Percentiles rank a stretch among this genome's conserved stretches.
phyloP scores from a whole-genome alignment of 202 grass and related monocot genomes.

The Zizania palustris region DNA sequence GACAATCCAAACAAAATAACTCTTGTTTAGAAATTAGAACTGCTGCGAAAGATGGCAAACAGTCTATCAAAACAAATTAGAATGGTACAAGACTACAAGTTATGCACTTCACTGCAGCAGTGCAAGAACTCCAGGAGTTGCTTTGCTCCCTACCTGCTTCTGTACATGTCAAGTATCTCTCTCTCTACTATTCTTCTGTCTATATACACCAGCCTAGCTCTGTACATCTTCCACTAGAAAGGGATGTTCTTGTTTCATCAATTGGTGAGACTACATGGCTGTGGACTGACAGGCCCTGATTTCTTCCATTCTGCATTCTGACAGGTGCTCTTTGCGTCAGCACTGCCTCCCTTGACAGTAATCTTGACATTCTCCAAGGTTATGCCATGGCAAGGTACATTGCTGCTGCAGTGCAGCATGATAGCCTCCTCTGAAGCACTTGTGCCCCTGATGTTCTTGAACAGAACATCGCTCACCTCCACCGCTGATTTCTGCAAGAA shows the following conservation, averaged over 20 bases:
- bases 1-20: too few relatives aligned
- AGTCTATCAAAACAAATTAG: too few relatives aligned
- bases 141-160: too few relatives aligned
- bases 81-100: too few relatives aligned
- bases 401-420: conserved; percentile 58
- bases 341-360: conserved; percentile 16
- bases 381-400: conserved; percentile 46
- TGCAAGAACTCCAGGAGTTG: too few relatives aligned
- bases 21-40: too few relatives aligned
- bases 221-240: background rate
- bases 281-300: conserved; percentile 34
- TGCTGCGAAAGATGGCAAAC: too few relatives aligned
- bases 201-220: background rate
- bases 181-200: too few relatives aligned
- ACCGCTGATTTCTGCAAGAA: conserved; percentile 52
- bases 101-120: too few relatives aligned
- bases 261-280: conserved; percentile 36
- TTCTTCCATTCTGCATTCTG: conserved; percentile 41
- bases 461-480: conserved; percentile 54
- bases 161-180: too few relatives aligned
- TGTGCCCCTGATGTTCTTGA: conserved; percentile 74
- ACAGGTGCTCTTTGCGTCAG: conserved; percentile 28
- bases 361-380: conserved; percentile 54
- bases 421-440: conserved; percentile 57
- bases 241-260: conserved; percentile 13